phyloP scores from a whole-genome alignment of 345 rosid species.

The Citrus unshiu region DNA sequence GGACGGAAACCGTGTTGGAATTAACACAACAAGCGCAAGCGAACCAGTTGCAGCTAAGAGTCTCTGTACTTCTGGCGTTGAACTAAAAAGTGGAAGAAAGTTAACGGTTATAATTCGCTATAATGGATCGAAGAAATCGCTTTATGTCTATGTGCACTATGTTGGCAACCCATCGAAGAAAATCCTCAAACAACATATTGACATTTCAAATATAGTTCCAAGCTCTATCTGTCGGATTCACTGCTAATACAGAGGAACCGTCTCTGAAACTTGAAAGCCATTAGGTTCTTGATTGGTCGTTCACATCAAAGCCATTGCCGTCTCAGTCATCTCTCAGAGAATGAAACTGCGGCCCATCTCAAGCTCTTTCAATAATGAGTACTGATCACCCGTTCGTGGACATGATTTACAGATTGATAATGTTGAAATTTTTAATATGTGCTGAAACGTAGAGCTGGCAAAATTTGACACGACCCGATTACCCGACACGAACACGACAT shows the following conservation, averaged over 20 bases:
- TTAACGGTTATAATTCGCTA: slow-evolving; percentile 18
- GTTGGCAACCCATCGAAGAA: slow-evolving; percentile 14
- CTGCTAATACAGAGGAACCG: slow-evolving; percentile 28
- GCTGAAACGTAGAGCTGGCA: no score
- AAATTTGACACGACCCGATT: no score
- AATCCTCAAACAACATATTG: slow-evolving; percentile 27
- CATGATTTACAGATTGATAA: no score
- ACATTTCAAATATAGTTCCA: slow-evolving; percentile 21
- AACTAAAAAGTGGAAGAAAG: slow-evolving; percentile 32
- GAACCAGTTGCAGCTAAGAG: slow-evolving; percentile 10
- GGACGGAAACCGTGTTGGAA: slow-evolving; percentile 29
- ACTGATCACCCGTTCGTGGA: no score
- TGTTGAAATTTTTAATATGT: no score
- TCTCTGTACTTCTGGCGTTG: slow-evolving; percentile 23
- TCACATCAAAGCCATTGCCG: neutral
- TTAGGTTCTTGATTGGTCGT: slow-evolving; percentile 20
- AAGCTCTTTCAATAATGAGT: no score
- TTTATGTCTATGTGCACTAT: slow-evolving; percentile 24
- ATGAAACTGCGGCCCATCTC: no score
- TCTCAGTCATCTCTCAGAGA: neutral
- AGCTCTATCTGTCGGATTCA: slow-evolving; percentile 32
- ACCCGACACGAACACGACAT: no score
- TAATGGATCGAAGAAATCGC: slow-evolving; percentile 9
- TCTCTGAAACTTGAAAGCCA: slow-evolving; percentile 18
- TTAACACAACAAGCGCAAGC: slow-evolving; percentile 20